phyloP scores from a whole-genome alignment of 345 rosid genomes.

The Bruguiera gymnorhiza region DNA sequence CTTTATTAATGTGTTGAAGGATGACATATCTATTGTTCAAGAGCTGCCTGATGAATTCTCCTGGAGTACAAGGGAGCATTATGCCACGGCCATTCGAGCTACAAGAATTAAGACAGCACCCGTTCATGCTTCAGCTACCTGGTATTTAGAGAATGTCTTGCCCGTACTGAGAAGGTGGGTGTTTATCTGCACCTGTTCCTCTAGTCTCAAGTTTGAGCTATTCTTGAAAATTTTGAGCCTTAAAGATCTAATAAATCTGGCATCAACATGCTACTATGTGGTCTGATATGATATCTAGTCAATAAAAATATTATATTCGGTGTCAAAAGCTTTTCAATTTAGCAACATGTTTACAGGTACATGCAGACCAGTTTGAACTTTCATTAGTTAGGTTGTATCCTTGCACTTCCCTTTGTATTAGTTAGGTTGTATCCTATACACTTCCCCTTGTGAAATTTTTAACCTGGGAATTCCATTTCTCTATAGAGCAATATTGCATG shows the following conservation, averaged over 20 bases:
- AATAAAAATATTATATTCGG: background rate
- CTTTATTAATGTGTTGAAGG: constrained; percentile 56
- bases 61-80: constrained; percentile 97
- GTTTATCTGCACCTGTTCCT: background rate
- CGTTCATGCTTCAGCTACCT: constrained; percentile 77
- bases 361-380: too few relatives aligned
- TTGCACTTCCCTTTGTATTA: too few relatives aligned
- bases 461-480: background rate
- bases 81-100: constrained; percentile 85
- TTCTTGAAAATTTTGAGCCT: background rate
- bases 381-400: too few relatives aligned
- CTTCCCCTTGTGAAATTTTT: background rate
- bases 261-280: background rate
- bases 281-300: background rate
- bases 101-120: constrained; percentile 94
- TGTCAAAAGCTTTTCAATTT: background rate
- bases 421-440: too few relatives aligned
- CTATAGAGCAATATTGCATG: too few relatives aligned
- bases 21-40: constrained; percentile 62
- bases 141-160: constrained; percentile 85
- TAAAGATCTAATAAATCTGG: background rate
- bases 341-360: too few relatives aligned
- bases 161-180: constrained; percentile 79
- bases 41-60: constrained; percentile 63
- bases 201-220: background rate